Percentiles rank a stretch among this genome's conserved stretches.
Evolutionary conservation across 768 basidiomycete genomes (phyloP).

Genomic region (Hirschioporus abietinus): DNA sequence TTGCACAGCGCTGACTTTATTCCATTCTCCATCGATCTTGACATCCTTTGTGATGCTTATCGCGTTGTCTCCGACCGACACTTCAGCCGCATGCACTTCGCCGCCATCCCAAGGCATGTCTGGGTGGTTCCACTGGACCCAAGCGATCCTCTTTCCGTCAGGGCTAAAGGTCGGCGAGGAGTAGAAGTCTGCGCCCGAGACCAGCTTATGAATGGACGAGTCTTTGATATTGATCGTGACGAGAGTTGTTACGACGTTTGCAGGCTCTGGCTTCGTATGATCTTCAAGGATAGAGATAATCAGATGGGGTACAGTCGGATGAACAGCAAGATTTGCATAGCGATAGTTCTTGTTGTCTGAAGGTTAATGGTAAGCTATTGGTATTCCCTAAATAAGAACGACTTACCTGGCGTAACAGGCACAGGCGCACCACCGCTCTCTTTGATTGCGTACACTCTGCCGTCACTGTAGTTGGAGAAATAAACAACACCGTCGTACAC

Average conservation of each 20-base stretch:
- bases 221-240: slow-evolving; percentile 46
- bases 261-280: slow-evolving; percentile 50
- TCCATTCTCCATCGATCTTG: slow-evolving; percentile 29
- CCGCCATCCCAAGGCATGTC: slow-evolving; percentile 72
- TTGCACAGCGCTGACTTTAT: slow-evolving; percentile 49
- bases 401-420: slow-evolving; percentile 59
- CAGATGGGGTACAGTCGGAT: slow-evolving; percentile 47
- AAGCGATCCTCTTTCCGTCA: slow-evolving; percentile 51
- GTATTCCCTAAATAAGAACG: slow-evolving; percentile 8
- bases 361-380: neutral
- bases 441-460: slow-evolving; percentile 42
- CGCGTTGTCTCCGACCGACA: slow-evolving; percentile 23
- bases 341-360: slow-evolving; percentile 47
- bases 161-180: slow-evolving; percentile 53
- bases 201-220: slow-evolving; percentile 40
- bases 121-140: slow-evolving; percentile 65
- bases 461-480: slow-evolving; percentile 54
- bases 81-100: slow-evolving; percentile 48
- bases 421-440: slow-evolving; percentile 28
- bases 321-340: slow-evolving; percentile 58
- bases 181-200: slow-evolving; percentile 69
- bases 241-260: slow-evolving; percentile 51
- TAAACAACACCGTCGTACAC: slow-evolving; percentile 45
- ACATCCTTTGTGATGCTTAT: slow-evolving; percentile 22
- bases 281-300: slow-evolving; percentile 66